Conservation (phyloP, 2,329 filamentous ascomycete genomes). For the Phyllachora maydis region DNA sequence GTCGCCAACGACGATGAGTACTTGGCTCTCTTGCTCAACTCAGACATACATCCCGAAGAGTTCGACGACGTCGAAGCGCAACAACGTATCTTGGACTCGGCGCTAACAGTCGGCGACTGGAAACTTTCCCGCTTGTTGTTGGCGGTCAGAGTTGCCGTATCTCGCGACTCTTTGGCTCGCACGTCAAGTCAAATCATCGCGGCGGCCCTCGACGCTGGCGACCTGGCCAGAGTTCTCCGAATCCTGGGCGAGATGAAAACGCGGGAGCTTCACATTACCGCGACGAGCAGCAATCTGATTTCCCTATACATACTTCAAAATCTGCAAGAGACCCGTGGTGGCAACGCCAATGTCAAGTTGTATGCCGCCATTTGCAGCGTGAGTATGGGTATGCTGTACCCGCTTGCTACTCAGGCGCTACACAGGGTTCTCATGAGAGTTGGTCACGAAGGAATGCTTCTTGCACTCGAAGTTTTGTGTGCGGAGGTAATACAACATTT, state of each 20-base stretch:
- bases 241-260: slow-evolving; percentile 17
- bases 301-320: slow-evolving; percentile 10
- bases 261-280: slow-evolving; percentile 9
- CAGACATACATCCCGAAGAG: slow-evolving; percentile 32
- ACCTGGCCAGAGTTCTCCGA: slow-evolving; percentile 9
- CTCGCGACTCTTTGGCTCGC: too few relatives aligned
- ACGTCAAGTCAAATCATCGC: slow-evolving; percentile 14
- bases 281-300: slow-evolving; percentile 8
- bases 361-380: slow-evolving; percentile 13
- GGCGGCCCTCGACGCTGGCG: slow-evolving; percentile 9
- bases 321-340: slow-evolving; percentile 6
- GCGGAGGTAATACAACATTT: too few relatives aligned
- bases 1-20: slow-evolving; percentile 27
- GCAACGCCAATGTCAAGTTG: slow-evolving; percentile 10
- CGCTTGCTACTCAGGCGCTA: slow-evolving; percentile 19
- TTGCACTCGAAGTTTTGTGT: too few relatives aligned
- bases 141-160: slow-evolving; percentile 20
- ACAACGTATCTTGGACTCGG: slow-evolving; percentile 14
- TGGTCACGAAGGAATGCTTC: slow-evolving; percentile 18
- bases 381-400: slow-evolving; percentile 16
- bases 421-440: slow-evolving; percentile 20
- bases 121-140: slow-evolving; percentile 20
- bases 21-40: slow-evolving; percentile 21
- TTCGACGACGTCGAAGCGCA: slow-evolving; percentile 24
- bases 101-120: slow-evolving; percentile 16